Conservation (phyloP, 306 rosid species). For the Hippophae gyantsensis region DNA sequence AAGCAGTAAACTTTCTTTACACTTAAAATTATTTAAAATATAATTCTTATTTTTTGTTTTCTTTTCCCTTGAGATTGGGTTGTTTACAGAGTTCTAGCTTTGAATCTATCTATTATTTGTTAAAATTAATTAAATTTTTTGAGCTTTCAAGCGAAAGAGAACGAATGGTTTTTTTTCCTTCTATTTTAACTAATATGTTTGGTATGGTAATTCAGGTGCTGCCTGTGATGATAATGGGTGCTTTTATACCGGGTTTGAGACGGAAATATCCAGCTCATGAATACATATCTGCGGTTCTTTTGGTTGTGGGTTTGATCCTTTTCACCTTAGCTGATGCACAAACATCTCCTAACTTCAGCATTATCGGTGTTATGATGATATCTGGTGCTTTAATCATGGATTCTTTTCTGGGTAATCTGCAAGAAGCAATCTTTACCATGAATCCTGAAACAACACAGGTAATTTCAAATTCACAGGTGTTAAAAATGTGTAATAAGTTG, state of each 20-base stretch:
- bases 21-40: no score
- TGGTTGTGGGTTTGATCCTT: constrained; percentile 87
- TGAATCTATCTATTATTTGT: no score
- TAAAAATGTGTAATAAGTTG: background rate
- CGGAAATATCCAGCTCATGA: constrained; percentile 85
- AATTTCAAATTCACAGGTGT: constrained; percentile 8
- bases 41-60: no score
- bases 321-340: constrained; percentile 98
- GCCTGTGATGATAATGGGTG: constrained; percentile 99
- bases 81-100: no score
- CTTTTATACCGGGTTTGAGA: constrained; percentile 86
- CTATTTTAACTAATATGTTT: constrained; percentile 2
- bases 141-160: no score
- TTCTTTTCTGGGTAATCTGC: constrained; percentile 83
- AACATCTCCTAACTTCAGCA: constrained; percentile 84
- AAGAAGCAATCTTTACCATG: constrained; percentile 96
- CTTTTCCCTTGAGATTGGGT: no score
- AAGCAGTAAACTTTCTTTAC: no score
- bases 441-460: constrained; percentile 97
- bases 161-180: background rate
- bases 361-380: constrained; percentile 84
- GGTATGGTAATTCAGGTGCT: constrained; percentile 53
- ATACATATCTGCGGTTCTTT: constrained; percentile 71
- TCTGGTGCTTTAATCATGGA: constrained; percentile 92
- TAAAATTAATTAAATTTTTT: no score